phyloP scores from a whole-genome alignment of 202 grass and related monocot genomes.

The Saccharum hybrid region DNA sequence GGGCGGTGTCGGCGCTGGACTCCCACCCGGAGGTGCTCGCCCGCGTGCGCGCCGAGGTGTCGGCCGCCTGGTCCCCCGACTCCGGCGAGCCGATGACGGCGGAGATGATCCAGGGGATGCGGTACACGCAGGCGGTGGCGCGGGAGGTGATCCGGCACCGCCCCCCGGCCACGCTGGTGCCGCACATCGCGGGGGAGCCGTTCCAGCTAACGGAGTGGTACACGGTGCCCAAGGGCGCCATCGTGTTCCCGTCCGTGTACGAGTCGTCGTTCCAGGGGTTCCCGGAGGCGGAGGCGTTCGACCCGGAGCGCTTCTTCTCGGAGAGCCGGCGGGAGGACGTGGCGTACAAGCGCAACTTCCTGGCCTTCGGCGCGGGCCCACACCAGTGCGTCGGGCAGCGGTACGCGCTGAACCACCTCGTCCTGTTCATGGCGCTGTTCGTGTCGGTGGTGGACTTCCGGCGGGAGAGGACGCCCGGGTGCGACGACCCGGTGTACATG shows the following conservation, averaged over 20 bases:
- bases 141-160: slow-evolving; percentile 81
- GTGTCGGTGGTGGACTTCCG: slow-evolving; percentile 72
- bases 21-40: slow-evolving; percentile 87
- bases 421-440: slow-evolving; percentile 88
- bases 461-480: slow-evolving; percentile 55
- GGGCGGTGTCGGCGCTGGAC: slow-evolving; percentile 77
- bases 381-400: slow-evolving; percentile 97
- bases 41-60: slow-evolving; percentile 80
- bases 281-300: slow-evolving; percentile 63
- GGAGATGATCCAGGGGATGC: slow-evolving; percentile 65
- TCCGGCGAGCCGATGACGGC: slow-evolving; percentile 66
- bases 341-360: slow-evolving; percentile 77
- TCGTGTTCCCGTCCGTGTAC: slow-evolving; percentile 92
- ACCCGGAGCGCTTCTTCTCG: slow-evolving; percentile 85
- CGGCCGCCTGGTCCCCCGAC: slow-evolving; percentile 59
- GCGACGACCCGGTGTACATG: slow-evolving; percentile 84
- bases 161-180: slow-evolving; percentile 82
- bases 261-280: slow-evolving; percentile 98
- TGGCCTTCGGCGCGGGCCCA: slow-evolving; percentile 93
- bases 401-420: slow-evolving; percentile 92
- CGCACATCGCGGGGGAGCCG: slow-evolving; percentile 83
- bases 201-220: slow-evolving; percentile 97
- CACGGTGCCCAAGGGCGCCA: slow-evolving; percentile 88
- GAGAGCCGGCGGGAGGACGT: slow-evolving; percentile 76
- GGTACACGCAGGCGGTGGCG: slow-evolving; percentile 86